Evolutionary conservation across 805 yeast species (phyloP).

Genomic region (Lipomyces chichibuensis): DNA sequence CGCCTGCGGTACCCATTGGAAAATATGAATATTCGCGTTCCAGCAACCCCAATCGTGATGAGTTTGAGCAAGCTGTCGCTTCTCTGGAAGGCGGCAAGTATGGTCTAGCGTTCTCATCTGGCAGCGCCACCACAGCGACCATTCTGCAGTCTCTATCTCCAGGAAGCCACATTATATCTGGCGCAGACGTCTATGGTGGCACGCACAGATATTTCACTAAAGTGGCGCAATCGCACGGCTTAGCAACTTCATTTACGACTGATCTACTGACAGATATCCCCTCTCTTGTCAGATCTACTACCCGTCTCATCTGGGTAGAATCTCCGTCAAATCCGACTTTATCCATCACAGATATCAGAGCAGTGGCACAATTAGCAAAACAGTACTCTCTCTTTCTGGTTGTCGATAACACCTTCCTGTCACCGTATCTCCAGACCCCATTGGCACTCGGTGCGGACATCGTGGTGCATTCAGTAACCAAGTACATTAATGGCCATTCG

Average conservation of each 20-base stretch:
- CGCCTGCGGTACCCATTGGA: conserved; percentile 78
- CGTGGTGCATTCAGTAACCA: conserved; percentile 86
- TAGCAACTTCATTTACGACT: conserved; percentile 66
- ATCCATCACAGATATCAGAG: conserved; percentile 71
- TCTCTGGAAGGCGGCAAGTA: conserved; percentile 73
- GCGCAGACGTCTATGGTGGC: conserved; percentile 90
- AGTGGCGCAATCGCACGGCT: conserved; percentile 81
- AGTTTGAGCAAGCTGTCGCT: conserved; percentile 77
- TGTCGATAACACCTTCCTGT: conserved; percentile 86
- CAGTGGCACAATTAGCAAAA: conserved; percentile 60
- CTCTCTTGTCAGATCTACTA: conserved; percentile 55
- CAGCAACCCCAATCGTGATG: conserved; percentile 83
- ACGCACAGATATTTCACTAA: conserved; percentile 88
- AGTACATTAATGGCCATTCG: conserved; percentile 89
- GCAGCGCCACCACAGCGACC: conserved; percentile 81
- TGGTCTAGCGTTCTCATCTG: conserved; percentile 81
- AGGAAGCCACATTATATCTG: conserved; percentile 73
- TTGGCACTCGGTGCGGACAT: conserved; percentile 81
- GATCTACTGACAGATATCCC: conserved; percentile 64
- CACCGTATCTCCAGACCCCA: conserved; percentile 87
- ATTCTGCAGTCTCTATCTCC: conserved; percentile 72
- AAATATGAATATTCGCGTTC: conserved; percentile 82
- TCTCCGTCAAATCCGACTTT: conserved; percentile 89
- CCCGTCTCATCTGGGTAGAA: conserved; percentile 83
- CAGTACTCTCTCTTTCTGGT: conserved; percentile 57